A percentile compares a stretch with the other conserved stretches of the same genome.
Evolutionary conservation across 1,139 yeast species (phyloP).

Genomic region (Kurtzmaniella natalensis): DNA sequence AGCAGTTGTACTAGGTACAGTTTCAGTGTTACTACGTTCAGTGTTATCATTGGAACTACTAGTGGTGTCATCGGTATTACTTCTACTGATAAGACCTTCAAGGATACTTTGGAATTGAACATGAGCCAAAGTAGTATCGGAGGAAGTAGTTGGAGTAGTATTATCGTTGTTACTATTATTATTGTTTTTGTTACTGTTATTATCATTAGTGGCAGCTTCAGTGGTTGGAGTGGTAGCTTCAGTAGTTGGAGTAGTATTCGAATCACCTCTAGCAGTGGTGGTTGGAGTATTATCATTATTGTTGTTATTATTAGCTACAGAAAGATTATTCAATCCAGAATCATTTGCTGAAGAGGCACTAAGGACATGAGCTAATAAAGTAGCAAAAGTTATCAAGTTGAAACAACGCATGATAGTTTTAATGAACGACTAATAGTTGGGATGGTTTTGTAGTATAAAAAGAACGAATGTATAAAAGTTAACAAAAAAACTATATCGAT

Average conservation of each 20-base stretch:
- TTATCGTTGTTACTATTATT: too few relatives aligned
- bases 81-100: too few relatives aligned
- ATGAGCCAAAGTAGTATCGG: background rate
- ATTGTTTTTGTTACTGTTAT: too few relatives aligned
- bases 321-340: background rate
- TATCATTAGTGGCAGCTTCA: background rate
- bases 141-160: background rate
- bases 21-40: constrained; percentile 6
- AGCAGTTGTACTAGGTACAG: background rate
- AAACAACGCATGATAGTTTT: constrained; percentile 6
- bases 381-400: constrained; percentile 3
- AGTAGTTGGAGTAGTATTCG: background rate
- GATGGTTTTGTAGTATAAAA: background rate
- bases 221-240: constrained; percentile 1
- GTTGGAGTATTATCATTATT: background rate
- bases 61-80: constrained; percentile 8
- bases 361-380: constrained; percentile 4
- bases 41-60: constrained; percentile 7
- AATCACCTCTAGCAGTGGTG: constrained; percentile 11
- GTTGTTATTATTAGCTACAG: background rate
- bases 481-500: too few relatives aligned
- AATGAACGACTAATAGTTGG: constrained; percentile 8
- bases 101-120: too few relatives aligned
- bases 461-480: constrained; percentile 2
- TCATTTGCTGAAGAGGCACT: constrained; percentile 2